Evolutionary conservation across 805 yeast genomes (phyloP), one percentile per base, ranked within the genome.

Genomic region (Kodamaea kaohsiungensis): DNA sequence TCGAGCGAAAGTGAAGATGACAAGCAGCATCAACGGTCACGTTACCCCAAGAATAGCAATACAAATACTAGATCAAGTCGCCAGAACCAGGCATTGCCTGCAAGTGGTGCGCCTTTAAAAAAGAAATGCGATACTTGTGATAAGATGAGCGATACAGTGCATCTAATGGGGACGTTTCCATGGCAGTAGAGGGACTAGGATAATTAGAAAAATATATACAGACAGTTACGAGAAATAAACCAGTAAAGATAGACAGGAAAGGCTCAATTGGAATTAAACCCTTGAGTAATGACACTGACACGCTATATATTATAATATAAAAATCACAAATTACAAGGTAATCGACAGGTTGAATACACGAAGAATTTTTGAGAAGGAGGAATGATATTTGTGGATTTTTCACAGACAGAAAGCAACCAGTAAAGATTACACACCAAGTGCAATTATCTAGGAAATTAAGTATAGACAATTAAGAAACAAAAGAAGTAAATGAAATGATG

Each of bases 161-260:
- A 62, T 51, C 60, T 69, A 42, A 65, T 67, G 69, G 72, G 73
- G 7, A 71, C 47, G 47, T 22, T 27, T 25, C 47, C 47, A 30
- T 22, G 47, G 37, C 47, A 27, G 47, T 27, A 17, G 22, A 4
- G 47, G 25, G 25, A 22, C 25, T 16, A 13, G 18, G 22, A 9
- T 17, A 19, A 9, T 7, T 13, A 12, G 17, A 35, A 8, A 39
- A 8, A 16, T 6, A 22, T 22, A 16, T 39, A 17, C 3, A 39
- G 43, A 39, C 19, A 39, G 19, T 39, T 16, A 39, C 25, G 17
- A 39, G 43, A 39, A 39, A 7, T 7, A 15, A 39, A 13, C 17
- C 2, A 10, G 43, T 16, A 13, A 39, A 39, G 43, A 39, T 8
- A 17, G 19, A 39, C 4, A 39, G 43, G 13, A n/a, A n/a, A n/a